phyloP scores from a whole-genome alignment of 768 basidiomycete species.

The Symmetrospora coprosmae region DNA sequence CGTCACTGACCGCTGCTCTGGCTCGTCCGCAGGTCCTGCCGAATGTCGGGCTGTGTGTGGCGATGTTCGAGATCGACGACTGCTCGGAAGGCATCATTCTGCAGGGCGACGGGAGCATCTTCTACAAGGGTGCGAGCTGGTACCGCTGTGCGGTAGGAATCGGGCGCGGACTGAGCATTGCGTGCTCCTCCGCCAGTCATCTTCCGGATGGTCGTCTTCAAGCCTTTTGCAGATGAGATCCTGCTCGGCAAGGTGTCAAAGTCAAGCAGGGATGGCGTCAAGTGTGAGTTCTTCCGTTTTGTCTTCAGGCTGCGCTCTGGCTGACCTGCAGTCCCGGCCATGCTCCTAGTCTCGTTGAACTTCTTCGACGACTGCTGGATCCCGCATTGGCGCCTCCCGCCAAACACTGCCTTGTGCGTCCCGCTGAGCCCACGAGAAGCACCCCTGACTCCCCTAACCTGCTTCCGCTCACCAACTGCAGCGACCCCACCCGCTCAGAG shows the following conservation, averaged over 20 bases:
- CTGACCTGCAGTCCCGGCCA: not conserved
- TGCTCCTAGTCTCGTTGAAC: conserved; percentile 41
- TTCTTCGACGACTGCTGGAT: conserved; percentile 94
- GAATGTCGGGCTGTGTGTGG: conserved; percentile 80
- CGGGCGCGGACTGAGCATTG: not conserved
- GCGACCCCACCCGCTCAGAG: conserved; percentile 35
- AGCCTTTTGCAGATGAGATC: conserved; percentile 80
- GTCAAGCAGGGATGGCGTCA: conserved; percentile 68
- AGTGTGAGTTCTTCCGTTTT: conserved; percentile 45
- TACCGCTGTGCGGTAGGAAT: not conserved
- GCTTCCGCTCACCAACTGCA: conserved; percentile 9
- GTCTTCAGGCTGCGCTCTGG: not conserved
- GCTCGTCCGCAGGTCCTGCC: conserved; percentile 51
- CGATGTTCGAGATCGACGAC: conserved; percentile 70
- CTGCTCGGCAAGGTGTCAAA: conserved; percentile 76
- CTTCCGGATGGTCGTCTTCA: conserved; percentile 78
- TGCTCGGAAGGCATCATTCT: conserved; percentile 82
- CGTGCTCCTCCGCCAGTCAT: conserved; percentile 45
- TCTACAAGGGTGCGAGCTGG: conserved; percentile 67
- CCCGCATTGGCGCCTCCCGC: conserved; percentile 61
- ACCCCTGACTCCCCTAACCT: not conserved
- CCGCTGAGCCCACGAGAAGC: too few species aligned
- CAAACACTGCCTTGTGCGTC: conserved; percentile 44
- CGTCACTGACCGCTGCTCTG: too few species aligned
- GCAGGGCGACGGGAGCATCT: conserved; percentile 85